phyloP scores from a whole-genome alignment of 306 rosid genomes.

The Vachellia collinsii region DNA sequence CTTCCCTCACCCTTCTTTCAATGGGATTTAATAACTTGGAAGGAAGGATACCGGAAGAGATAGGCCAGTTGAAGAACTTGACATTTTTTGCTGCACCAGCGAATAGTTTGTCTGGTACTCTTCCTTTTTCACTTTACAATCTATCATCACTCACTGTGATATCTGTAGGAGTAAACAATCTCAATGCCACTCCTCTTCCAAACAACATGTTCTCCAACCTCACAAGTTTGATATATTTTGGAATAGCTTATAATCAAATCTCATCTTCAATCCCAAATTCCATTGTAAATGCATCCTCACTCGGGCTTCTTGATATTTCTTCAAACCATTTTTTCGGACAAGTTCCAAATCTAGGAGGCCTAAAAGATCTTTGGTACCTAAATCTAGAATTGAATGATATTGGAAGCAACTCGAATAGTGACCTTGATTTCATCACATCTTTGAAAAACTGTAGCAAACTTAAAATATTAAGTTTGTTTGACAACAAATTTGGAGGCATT shows the following conservation, averaged over 20 bases:
- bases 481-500: background rate
- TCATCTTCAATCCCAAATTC: background rate
- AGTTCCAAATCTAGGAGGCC: background rate
- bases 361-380: no score
- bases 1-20: no score
- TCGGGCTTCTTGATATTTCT: background rate
- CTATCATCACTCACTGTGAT: background rate
- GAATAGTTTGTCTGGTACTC: background rate
- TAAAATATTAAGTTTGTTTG: no score
- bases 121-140: background rate
- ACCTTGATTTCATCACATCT: background rate
- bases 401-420: background rate
- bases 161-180: no score
- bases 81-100: fast-evolving
- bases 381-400: no score
- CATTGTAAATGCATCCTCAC: background rate
- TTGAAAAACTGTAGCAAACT: background rate
- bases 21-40: no score
- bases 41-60: no score
- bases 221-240: no score
- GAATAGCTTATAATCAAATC: background rate
- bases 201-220: background rate
- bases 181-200: background rate
- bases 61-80: background rate
- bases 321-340: background rate